These are phyloP conservation scores for Taphrina deformans DNA, from an alignment of 1,139 yeast species.

Conservation along the genomic window DNA sequence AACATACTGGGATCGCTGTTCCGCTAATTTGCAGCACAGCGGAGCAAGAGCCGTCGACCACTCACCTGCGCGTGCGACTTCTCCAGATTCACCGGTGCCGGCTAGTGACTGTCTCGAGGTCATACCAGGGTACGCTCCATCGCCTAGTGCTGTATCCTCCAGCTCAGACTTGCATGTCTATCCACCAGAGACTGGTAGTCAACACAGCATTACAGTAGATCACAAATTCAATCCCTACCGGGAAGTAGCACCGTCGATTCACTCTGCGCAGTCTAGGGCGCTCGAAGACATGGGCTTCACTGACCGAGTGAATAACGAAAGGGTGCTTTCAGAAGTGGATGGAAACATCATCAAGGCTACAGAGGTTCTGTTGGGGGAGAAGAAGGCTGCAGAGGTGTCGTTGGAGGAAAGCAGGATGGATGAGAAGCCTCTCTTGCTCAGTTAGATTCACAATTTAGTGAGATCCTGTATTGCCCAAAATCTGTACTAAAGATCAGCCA, in stretches of 20 bases:
- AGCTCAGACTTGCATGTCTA: neutral
- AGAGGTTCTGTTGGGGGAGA: constrained; percentile 1
- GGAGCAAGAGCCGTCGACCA: neutral
- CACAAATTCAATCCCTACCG: neutral
- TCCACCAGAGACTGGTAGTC: neutral
- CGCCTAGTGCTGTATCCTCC: neutral
- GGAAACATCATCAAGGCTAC: constrained; percentile 3
- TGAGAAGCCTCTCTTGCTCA: neutral
- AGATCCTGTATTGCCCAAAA: neutral
- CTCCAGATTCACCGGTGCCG: neutral
- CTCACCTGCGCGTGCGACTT: neutral
- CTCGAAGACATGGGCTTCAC: neutral
- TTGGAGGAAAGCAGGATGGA: neutral
- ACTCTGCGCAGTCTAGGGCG: neutral
- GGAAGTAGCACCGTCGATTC: neutral
- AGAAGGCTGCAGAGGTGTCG: neutral
- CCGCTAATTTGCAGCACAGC: neutral
- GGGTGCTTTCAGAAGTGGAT: neutral
- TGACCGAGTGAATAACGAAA: neutral
- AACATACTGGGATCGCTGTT: constrained; percentile 3
- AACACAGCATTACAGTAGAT: neutral
- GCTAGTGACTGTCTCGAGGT: neutral
- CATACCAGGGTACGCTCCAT: neutral
- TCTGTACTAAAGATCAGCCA: too few species aligned
- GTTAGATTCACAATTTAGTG: neutral